Conservation (phyloP, 1,139 yeast genomes). For the Yarrowia galli region DNA sequence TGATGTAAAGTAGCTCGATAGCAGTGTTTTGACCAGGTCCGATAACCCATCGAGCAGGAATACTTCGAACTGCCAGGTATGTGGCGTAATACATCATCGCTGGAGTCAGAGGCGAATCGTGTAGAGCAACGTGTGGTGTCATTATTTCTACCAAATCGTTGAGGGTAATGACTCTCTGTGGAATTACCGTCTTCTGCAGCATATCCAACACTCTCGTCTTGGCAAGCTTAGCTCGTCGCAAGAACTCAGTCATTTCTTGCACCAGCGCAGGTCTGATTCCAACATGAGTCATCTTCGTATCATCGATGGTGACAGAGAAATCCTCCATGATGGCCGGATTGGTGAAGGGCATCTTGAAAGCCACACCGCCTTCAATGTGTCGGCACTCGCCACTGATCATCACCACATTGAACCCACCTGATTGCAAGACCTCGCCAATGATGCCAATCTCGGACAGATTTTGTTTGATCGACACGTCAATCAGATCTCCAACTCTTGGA, state of each 20-base stretch:
- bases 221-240: conserved; percentile 12
- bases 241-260: conserved; percentile 20
- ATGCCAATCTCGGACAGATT: conserved; percentile 29
- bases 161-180: conserved; percentile 24
- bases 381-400: conserved; percentile 23
- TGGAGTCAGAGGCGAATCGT: conserved; percentile 16
- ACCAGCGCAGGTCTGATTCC: conserved; percentile 34
- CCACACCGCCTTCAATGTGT: background rate
- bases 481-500: conserved; percentile 22
- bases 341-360: conserved; percentile 34
- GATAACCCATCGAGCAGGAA: conserved; percentile 30
- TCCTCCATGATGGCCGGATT: conserved; percentile 24
- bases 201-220: conserved; percentile 18
- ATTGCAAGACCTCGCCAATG: conserved; percentile 3
- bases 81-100: conserved; percentile 33
- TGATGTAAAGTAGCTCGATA: conserved; percentile 14
- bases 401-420: conserved; percentile 23
- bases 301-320: background rate
- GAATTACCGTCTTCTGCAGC: conserved; percentile 11
- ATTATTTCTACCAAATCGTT: conserved; percentile 13
- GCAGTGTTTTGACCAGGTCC: conserved; percentile 12
- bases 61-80: conserved; percentile 22
- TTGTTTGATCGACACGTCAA: conserved; percentile 17
- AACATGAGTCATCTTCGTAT: conserved; percentile 2
- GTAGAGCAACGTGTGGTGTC: conserved; percentile 2